Evolutionary conservation across 352 stramenopile genomes (phyloP), one percentile per base, ranked within the genome.

Genomic region (Phytophthora fragariaefolia): DNA sequence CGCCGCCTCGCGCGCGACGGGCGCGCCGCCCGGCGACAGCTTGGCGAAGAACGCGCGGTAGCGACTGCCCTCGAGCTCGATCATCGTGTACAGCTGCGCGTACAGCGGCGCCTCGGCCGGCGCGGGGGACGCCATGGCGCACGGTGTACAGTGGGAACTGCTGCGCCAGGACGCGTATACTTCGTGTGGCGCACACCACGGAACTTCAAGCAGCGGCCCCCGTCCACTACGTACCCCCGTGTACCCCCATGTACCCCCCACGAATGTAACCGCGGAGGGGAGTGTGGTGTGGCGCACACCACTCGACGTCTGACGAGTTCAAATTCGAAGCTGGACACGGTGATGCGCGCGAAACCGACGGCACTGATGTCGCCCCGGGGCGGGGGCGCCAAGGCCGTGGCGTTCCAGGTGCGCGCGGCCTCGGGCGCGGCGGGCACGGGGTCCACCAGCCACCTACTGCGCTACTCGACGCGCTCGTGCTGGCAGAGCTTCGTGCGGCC

Each of bases 11-110:
- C 71, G 71, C 17, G 63, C 63, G 48, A 77, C 56, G 66, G 28
- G n/a, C 73, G 46, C n/a, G 52, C 40, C 49, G 7, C 52, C 55
- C 5, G 36, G 43, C 58, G 69, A 48, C 12, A 92, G 74, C 45
- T 83, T 78, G 30, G 66, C 51, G 63, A 89, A 92, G 74, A 92
- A 92, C 23, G 63, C 69, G 42, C 73, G 61, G 63, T 92, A 92
- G 36, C 83, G 81, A 63, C 40, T 60, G n/a, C 51, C 54, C 62
- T 92, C 83, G 2, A 83, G 51, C 26, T 90, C 83, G 34, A 88
- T 76, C 83, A 92, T 92, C 9, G 75, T 82, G 60, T 83, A 92
- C 20, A 85, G 67, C 61, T 77, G 57, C 17, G 58, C 48, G 47
- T 81, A 66, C 42, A 81, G 69, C 48, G 53, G 53, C 52, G 66